A percentile compares a stretch with the other conserved stretches of the same genome.
phyloP scores from a whole-genome alignment of 441 rosid genomes.

The Manihot esculenta region DNA sequence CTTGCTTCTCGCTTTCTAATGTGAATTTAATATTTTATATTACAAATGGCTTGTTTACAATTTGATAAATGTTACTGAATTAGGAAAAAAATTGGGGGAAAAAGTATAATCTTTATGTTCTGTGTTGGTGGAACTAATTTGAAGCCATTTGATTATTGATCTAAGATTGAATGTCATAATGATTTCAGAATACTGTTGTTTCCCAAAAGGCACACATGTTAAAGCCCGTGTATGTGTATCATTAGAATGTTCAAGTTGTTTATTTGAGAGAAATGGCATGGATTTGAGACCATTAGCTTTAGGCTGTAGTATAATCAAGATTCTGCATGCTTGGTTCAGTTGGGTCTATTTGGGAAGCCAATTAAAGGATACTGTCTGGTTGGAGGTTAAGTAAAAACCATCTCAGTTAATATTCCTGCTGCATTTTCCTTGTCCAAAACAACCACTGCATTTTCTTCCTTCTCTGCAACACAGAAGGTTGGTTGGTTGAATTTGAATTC shows the following conservation, averaged over 20 bases:
- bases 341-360: background rate
- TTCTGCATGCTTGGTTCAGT: background rate
- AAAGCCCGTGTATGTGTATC: no score
- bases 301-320: background rate
- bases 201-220: no score
- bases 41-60: background rate
- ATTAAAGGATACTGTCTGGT: background rate
- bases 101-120: background rate
- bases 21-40: background rate
- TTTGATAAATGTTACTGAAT: background rate
- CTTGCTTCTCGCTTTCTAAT: background rate
- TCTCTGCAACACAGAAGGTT: background rate
- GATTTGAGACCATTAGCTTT: background rate
- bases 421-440: background rate
- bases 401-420: background rate
- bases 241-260: no score
- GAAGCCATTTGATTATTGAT: conserved; percentile 5
- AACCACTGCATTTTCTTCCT: background rate
- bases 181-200: background rate
- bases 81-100: background rate
- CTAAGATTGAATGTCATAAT: background rate
- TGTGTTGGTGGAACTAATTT: background rate
- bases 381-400: background rate
- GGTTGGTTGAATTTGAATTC: background rate
- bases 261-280: no score